Evolutionary conservation across 2,329 filamentous ascomycete genomes (phyloP).

Genomic region (Diplodia intermedia): DNA sequence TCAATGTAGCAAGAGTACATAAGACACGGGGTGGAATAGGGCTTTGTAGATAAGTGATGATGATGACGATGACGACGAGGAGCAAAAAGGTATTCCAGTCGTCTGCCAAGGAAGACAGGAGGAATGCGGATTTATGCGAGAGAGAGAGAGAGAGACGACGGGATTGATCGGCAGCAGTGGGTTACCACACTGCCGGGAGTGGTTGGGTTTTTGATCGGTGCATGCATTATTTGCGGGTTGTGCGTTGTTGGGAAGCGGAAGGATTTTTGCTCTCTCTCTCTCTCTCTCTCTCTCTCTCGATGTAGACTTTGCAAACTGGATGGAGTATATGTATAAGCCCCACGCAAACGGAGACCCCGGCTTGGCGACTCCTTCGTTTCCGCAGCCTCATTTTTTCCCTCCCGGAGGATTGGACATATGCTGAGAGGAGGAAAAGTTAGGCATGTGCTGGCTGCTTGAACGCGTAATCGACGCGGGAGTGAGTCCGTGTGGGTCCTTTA

Average conservation of each 20-base stretch:
- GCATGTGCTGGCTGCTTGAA: conserved; percentile 5
- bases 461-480: conserved; percentile 11
- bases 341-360: background rate
- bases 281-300: background rate
- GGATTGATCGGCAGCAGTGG: background rate
- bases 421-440: no score
- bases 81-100: background rate
- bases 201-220: no score
- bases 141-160: background rate
- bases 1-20: background rate
- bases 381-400: background rate
- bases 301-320: background rate
- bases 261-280: background rate
- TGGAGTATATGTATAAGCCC: background rate
- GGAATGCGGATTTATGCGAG: background rate
- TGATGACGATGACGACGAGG: background rate
- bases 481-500: background rate
- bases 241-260: background rate
- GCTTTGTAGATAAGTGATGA: background rate
- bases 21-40: background rate
- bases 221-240: no score
- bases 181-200: no score
- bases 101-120: background rate
- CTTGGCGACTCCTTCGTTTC: background rate
- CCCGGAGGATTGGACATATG: background rate